Conservation (phyloP, 768 basidiomycete genomes). For the Tubosaeta sp. region DNA sequence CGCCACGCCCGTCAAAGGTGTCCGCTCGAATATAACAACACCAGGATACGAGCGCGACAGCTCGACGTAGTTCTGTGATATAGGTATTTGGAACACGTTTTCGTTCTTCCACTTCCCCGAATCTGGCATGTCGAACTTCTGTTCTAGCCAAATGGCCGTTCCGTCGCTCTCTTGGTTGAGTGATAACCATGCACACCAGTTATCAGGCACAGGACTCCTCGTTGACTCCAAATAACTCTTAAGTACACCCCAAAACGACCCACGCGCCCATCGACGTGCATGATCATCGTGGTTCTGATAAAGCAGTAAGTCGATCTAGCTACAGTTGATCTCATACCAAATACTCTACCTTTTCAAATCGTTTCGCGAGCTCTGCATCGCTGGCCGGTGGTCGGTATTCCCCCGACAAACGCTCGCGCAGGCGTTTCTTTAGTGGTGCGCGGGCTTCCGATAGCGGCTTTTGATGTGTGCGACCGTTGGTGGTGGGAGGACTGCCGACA, state of each 20-base stretch:
- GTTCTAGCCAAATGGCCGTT: slow-evolving; percentile 77
- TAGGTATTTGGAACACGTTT: slow-evolving; percentile 56
- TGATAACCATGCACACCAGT: slow-evolving; percentile 73
- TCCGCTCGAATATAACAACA: slow-evolving; percentile 71
- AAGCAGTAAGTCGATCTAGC: slow-evolving; percentile 4
- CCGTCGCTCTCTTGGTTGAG: slow-evolving; percentile 67
- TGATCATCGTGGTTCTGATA: slow-evolving; percentile 69
- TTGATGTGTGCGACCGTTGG: slow-evolving; percentile 20
- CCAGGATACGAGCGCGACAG: slow-evolving; percentile 44
- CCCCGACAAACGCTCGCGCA: slow-evolving; percentile 33
- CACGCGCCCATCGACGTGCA: slow-evolving; percentile 67
- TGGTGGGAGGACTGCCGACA: not conserved
- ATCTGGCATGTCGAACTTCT: slow-evolving; percentile 65
- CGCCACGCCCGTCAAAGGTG: slow-evolving; percentile 54
- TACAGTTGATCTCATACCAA: not conserved
- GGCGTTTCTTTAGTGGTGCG: slow-evolving; percentile 24
- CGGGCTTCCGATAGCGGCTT: slow-evolving; percentile 23
- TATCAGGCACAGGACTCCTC: slow-evolving; percentile 24
- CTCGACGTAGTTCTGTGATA: slow-evolving; percentile 18
- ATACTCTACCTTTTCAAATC: slow-evolving; percentile 59
- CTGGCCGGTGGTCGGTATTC: slow-evolving; percentile 52
- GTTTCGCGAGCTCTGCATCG: slow-evolving; percentile 60
- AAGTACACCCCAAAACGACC: slow-evolving; percentile 52
- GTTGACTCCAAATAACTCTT: slow-evolving; percentile 37
- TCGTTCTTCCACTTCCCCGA: slow-evolving; percentile 63